Percentiles rank a stretch among this genome's conserved stretches.
These are phyloP conservation scores for Neofusicoccum sp. DNA, from an alignment of 2,329 filamentous ascomycete genomes.

Conservation along the genomic window DNA sequence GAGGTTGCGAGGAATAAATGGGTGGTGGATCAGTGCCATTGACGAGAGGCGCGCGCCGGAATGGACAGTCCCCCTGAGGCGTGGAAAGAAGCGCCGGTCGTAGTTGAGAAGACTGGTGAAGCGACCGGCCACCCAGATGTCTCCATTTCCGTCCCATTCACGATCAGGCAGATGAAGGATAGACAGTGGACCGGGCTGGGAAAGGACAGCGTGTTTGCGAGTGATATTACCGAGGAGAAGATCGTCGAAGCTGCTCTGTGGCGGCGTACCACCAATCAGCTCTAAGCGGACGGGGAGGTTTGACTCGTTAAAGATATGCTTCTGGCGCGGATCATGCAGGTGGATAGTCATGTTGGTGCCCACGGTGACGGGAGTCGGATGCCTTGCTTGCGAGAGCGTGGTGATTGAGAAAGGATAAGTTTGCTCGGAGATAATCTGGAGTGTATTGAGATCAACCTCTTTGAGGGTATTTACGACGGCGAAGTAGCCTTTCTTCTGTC, in stretches of 20 bases:
- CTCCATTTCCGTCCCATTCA: conserved; percentile 60
- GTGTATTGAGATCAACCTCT: conserved; percentile 75
- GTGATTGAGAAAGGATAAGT: conserved; percentile 81
- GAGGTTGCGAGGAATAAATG: conserved; percentile 63
- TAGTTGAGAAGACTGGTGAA: conserved; percentile 89
- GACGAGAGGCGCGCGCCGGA: conserved; percentile 78
- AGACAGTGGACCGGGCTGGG: conserved; percentile 77
- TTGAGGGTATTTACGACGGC: conserved; percentile 74
- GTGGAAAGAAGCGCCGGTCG: conserved; percentile 80
- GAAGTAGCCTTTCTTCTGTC: conserved; percentile 69
- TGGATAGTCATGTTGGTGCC: conserved; percentile 80
- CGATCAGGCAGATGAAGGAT: conserved; percentile 72
- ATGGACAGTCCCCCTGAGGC: conserved; percentile 73
- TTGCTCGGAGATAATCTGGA: conserved; percentile 67
- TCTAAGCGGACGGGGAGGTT: conserved; percentile 26
- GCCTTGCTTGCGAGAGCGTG: conserved; percentile 68
- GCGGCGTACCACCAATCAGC: conserved; percentile 28
- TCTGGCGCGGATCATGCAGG: conserved; percentile 70
- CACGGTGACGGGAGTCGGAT: conserved; percentile 72
- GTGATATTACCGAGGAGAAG: conserved; percentile 24
- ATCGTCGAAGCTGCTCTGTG: conserved; percentile 32
- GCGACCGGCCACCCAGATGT: conserved; percentile 84
- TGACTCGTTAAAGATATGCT: conserved; percentile 20
- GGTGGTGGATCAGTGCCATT: conserved; percentile 66
- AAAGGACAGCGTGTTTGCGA: conserved; percentile 63